Evolutionary conservation across 805 yeast genomes (phyloP), one percentile per base, ranked within the genome.

Genomic region (Candida ascalaphidarum): DNA sequence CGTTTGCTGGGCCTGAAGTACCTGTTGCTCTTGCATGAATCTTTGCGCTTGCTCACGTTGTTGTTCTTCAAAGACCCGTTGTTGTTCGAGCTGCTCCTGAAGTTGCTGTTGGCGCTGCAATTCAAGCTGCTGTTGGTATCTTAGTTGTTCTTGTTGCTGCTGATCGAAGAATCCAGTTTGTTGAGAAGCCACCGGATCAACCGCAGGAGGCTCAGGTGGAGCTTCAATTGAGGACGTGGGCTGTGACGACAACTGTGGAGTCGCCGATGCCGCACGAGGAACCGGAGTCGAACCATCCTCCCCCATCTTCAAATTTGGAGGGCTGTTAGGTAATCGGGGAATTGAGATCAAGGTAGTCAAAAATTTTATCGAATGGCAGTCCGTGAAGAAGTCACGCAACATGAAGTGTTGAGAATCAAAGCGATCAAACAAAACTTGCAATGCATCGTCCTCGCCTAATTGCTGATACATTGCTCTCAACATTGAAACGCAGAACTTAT

Each of bases 401-500:
- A 69, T 60, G 46, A 74, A 81, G 41, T 76, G 81, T 50, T 85
- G 94, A 12, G 78, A 64, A 39, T 68, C 67, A 46, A 78, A 89
- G 29, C 89, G 65, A 21, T 76, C 76, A 37, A 76, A 65, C 37
- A 89, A 64, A 3, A 92, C 89, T 39, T 70, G 71, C 37, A 89
- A 61, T 1, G 85, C 89, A 4, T 80, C 95, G 13, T 72, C 81
- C 17, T 74, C 77, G 33, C 78, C 76, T 36, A 81, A 71, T 42
- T 83, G 68, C 43, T 73, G 73, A 45, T 81, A 74, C 74, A 89
- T 67, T 0, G 94, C 96, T 39, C 95, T 71, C 34, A 89, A 60
- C 97, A 89, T 88, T 7, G 94, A 79, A 2, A 84, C 81, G 33
- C 81, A 61, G 44, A 89, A 89, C 52, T 85, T 82, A 55, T 86